These are phyloP conservation scores for Saccharomyces eubayanus DNA, from an alignment of 805 yeast genomes.

Conservation along the genomic window DNA sequence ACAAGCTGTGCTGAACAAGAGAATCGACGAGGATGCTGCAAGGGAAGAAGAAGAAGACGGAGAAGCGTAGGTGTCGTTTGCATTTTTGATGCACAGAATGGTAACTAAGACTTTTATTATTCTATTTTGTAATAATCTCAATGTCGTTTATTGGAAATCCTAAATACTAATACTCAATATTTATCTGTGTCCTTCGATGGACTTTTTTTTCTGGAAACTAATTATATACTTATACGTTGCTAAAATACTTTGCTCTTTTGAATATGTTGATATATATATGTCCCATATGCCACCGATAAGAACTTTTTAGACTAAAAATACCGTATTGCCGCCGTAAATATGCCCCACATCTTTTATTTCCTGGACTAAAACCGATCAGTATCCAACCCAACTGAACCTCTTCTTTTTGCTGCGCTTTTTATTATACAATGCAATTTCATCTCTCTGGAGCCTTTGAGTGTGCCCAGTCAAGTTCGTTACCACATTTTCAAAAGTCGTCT, in stretches of 20 bases:
- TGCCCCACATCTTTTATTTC: background rate
- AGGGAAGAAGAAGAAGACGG: background rate
- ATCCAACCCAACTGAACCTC: conserved; percentile 14
- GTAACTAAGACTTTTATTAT: background rate
- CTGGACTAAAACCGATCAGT: background rate
- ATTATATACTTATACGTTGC: background rate
- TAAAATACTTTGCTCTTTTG: background rate
- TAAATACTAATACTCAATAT: background rate
- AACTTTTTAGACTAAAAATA: background rate
- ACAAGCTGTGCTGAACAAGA: conserved; percentile 22
- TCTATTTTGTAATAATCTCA: background rate
- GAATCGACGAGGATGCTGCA: conserved; percentile 2
- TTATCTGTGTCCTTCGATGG: background rate
- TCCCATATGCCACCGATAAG: background rate
- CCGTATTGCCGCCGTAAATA: no score
- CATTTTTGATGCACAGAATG: background rate
- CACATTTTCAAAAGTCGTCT: conserved; percentile 72
- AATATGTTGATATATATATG: background rate
- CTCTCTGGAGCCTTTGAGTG: conserved; percentile 68
- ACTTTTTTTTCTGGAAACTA: background rate
- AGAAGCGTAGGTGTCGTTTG: background rate
- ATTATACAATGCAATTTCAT: conserved; percentile 32
- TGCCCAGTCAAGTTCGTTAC: conserved; percentile 87
- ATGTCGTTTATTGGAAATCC: background rate
- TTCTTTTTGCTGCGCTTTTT: conserved; percentile 26